Base-by-base conservation (phyloP, 371 early-diverging fungal genomes). In the Lichtheimia corymbifera region DNA sequence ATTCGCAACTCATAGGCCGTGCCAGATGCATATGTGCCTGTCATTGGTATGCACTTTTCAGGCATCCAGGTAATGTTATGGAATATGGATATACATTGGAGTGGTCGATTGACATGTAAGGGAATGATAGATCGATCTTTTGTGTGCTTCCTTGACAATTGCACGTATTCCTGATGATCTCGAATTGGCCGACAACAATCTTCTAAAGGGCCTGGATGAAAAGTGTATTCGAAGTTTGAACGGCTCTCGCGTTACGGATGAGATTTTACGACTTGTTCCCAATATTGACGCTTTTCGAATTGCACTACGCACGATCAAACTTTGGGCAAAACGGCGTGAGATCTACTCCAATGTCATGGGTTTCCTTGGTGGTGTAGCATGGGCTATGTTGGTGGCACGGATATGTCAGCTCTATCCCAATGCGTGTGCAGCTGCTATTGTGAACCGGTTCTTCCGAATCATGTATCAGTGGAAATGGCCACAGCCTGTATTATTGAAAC, bases 291-390 rank as follows among this genome's bases (percentile, higher is more conserved):
- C 89, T 0, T 99, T 99, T 75, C 87, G 99, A 56, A 86, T 87
- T 41, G 95, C 99, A 5, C 80, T 99, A 14, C 83, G 99, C 12
- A 95, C 95, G 66, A 93, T 99, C 47, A 99, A 99, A 77, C 80
- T 97, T 52, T 99, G 99, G 99, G 99, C 99, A n/a, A 96, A 98
- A 73, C 83, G 79, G 41, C 87, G 98, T 44, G 92, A 88, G 3
- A 87, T 99, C 45, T 99, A 98, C 73, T 94, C 97, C 9, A 98
- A 99, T 76, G 89, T 96, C 11, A 90, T 97, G 89, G 99, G 99
- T 14, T 99, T 99, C 73, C 86, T 97, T 74, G 99, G 99, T 62
- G 99, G 99, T 73, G 99, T 99, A 14, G 98, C 99, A 2, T 99
- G 99, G 98, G 99, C 99, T 12, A 94, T 99, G 88, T 79, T 94